phyloP scores from a whole-genome alignment of 176 grass and related monocot genomes.

The Melocanna baccifera region DNA sequence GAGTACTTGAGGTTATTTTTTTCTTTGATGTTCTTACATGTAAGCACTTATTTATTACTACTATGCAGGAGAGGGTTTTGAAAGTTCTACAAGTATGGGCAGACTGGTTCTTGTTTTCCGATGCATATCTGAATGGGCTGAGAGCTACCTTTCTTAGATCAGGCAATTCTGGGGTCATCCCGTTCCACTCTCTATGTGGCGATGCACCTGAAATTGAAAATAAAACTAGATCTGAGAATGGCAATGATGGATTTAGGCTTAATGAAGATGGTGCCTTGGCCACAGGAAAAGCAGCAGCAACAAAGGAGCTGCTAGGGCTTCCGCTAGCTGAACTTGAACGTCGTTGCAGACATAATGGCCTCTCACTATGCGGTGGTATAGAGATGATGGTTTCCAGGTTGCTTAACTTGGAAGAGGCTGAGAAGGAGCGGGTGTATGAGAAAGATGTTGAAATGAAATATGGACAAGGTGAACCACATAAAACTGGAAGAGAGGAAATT shows the following conservation, averaged over 20 bases:
- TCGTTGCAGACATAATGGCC: conserved; percentile 90
- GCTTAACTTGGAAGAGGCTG: conserved; percentile 91
- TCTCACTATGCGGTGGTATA: conserved; percentile 83
- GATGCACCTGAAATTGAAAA: conserved; percentile 97
- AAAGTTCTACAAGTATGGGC: conserved; percentile 99
- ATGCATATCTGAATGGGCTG: conserved; percentile 90
- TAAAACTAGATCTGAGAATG: conserved; percentile 53
- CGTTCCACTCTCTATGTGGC: conserved; percentile 77
- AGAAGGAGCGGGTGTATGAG: conserved; percentile 61
- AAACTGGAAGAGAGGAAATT: conserved; percentile 45
- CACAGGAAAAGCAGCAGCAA: conserved; percentile 71
- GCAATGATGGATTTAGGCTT: conserved; percentile 62
- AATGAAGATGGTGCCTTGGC: conserved; percentile 90
- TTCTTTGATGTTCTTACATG: conserved; percentile 15
- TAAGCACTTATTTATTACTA: conserved; percentile 35
- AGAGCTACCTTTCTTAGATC: conserved; percentile 88
- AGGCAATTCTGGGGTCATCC: conserved; percentile 69
- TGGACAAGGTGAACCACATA: conserved; percentile 38
- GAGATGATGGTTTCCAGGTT: conserved; percentile 96
- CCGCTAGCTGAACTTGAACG: conserved; percentile 89
- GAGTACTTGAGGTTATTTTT: conserved; percentile 13
- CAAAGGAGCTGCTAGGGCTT: conserved; percentile 78
- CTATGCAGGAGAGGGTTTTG: conserved; percentile 79
- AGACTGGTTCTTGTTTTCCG: conserved; percentile 99
- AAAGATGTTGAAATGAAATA: conserved; percentile 63